phyloP scores from a whole-genome alignment of 768 basidiomycete genomes.

The Kwoniella sp. region DNA sequence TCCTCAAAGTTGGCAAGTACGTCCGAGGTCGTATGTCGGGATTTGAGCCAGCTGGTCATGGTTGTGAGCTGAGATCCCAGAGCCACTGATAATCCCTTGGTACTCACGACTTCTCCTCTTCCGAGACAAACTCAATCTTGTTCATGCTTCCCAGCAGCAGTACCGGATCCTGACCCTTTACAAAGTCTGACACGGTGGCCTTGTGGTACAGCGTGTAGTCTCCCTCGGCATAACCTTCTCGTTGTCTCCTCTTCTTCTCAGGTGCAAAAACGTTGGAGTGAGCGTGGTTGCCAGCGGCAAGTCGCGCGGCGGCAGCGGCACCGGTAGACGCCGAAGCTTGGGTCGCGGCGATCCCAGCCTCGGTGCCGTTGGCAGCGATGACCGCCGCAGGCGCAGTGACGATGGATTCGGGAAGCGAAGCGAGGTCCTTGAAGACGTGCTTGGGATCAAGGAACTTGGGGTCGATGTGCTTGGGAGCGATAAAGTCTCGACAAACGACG shows the following conservation, averaged over 20 bases:
- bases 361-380: neutral
- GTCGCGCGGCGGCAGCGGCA: constrained; percentile 54
- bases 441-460: constrained; percentile 96
- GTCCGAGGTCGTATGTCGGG: constrained; percentile 70
- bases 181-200: constrained; percentile 65
- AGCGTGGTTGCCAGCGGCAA: constrained; percentile 65
- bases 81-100: neutral
- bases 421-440: constrained; percentile 87
- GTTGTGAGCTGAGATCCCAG: neutral
- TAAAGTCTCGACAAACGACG: constrained; percentile 92
- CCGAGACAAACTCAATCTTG: constrained; percentile 68
- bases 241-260: constrained; percentile 86
- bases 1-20: constrained; percentile 79
- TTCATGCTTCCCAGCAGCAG: constrained; percentile 66
- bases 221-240: constrained; percentile 93
- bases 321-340: constrained; percentile 29
- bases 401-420: constrained; percentile 42
- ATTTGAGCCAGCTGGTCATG: constrained; percentile 72
- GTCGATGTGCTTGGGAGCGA: constrained; percentile 91
- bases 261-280: constrained; percentile 84
- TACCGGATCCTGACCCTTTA: constrained; percentile 68
- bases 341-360: constrained; percentile 12
- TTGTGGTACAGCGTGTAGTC: constrained; percentile 84
- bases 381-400: constrained; percentile 15
- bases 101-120: constrained; percentile 76